Percentiles rank a stretch among this genome's conserved stretches.
Conservation (phyloP, 371 early-diverging fungal species). For the Batkoa obscura region DNA sequence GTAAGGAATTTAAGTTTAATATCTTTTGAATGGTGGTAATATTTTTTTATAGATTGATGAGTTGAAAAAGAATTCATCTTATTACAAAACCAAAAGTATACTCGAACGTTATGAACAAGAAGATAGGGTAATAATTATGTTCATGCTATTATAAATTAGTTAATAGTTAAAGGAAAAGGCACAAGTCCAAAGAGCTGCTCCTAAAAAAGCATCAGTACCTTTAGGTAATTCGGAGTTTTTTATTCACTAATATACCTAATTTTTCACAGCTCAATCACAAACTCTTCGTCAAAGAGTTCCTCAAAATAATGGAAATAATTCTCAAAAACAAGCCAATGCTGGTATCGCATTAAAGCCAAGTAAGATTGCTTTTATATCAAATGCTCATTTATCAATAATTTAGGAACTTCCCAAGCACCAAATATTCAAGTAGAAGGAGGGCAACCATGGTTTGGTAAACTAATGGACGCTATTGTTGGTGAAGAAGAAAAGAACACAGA, state of each 20-base stretch:
- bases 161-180: not conserved
- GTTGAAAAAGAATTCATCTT: constrained; percentile 71
- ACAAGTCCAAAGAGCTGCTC: not conserved
- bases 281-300: not conserved
- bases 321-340: too few species aligned
- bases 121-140: not conserved
- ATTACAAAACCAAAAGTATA: constrained; percentile 69
- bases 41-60: constrained; percentile 48
- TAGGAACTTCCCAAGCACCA: not conserved
- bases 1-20: not conserved
- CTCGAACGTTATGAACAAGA: constrained; percentile 68
- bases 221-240: not conserved
- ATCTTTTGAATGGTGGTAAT: not conserved
- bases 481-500: constrained; percentile 51
- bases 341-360: not conserved
- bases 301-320: not conserved
- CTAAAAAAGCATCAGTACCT: not conserved
- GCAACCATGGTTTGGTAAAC: constrained; percentile 56
- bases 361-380: not conserved
- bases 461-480: constrained; percentile 73
- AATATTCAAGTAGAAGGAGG: not conserved
- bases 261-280: not conserved
- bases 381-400: not conserved
- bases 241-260: not conserved
- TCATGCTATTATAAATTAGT: not conserved